phyloP scores from a whole-genome alignment of 1,284 basidiomycete species.

The Mycosarcoma mackinlayi region DNA sequence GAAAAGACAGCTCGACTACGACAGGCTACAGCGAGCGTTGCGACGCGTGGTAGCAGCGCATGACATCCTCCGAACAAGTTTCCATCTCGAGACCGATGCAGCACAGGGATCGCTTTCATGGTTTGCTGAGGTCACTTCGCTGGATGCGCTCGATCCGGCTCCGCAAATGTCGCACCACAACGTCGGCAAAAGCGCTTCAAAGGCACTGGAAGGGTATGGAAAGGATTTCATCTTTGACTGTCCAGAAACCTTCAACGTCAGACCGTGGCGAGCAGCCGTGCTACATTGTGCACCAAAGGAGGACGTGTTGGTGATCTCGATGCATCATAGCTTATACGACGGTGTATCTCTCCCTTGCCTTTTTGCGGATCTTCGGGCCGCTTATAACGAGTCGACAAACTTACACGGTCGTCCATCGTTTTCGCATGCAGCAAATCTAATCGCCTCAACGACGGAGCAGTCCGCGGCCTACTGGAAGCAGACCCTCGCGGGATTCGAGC shows the following conservation, averaged over 20 bases:
- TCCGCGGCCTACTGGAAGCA: slow-evolving; percentile 6
- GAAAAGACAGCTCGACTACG: not conserved
- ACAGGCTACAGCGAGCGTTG: slow-evolving; percentile 13
- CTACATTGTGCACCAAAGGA: slow-evolving; percentile 3
- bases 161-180: not conserved
- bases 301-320: slow-evolving; percentile 11
- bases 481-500: slow-evolving; percentile 2
- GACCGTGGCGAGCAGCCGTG: slow-evolving; percentile 15
- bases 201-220: not conserved
- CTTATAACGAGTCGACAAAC: slow-evolving; percentile 2
- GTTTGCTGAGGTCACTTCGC: slow-evolving; percentile 2
- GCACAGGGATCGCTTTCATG: not conserved
- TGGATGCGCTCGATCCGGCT: not conserved
- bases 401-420: slow-evolving; percentile 7
- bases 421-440: slow-evolving; percentile 2
- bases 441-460: slow-evolving; percentile 1
- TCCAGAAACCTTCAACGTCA: slow-evolving; percentile 6
- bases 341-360: slow-evolving; percentile 17
- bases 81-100: slow-evolving; percentile 6
- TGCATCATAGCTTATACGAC: slow-evolving; percentile 28
- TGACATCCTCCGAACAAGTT: slow-evolving; percentile 16
- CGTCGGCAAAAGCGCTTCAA: not conserved
- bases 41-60: slow-evolving; percentile 8
- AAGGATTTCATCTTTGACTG: slow-evolving; percentile 4
- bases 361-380: slow-evolving; percentile 11